A percentile compares a stretch with the other conserved stretches of the same genome.
Evolutionary conservation across 2,329 filamentous ascomycete genomes (phyloP).

Genomic region (Ophiostoma himal-ulmi): DNA sequence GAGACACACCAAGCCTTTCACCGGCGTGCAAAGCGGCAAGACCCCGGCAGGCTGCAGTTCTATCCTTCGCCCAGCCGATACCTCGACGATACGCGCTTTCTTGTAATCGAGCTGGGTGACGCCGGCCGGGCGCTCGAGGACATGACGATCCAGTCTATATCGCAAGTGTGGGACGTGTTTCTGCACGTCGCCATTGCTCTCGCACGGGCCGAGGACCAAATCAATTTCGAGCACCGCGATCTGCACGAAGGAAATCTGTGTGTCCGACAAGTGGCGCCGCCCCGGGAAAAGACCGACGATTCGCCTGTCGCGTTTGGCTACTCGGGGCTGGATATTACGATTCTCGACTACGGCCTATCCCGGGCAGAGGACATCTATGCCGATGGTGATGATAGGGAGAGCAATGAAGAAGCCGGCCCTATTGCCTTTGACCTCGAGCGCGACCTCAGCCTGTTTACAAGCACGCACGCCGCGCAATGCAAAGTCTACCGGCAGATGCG

Average conservation of each 20-base stretch:
- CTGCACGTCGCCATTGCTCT: constrained; percentile 55
- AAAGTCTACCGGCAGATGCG: constrained; percentile 58
- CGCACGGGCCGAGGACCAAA: constrained; percentile 52
- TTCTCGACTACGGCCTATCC: constrained; percentile 61
- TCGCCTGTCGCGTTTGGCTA: constrained; percentile 46
- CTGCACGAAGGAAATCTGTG: constrained; percentile 62
- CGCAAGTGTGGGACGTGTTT: constrained; percentile 59
- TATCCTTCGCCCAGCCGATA: constrained; percentile 59
- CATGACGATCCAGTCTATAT: constrained; percentile 43
- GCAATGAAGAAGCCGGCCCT: constrained; percentile 27
- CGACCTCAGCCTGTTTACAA: constrained; percentile 55
- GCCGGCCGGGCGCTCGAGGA: constrained; percentile 57
- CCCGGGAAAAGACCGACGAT: constrained; percentile 27
- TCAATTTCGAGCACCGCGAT: constrained; percentile 61
- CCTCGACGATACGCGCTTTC: constrained; percentile 51
- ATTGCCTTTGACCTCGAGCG: constrained; percentile 55
- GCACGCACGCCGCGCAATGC: constrained; percentile 55
- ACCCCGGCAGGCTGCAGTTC: constrained; percentile 53
- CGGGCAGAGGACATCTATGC: constrained; percentile 41
- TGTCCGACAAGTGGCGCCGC: constrained; percentile 41
- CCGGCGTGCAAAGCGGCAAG: constrained; percentile 47
- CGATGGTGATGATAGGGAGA: constrained; percentile 26
- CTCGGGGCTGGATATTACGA: constrained; percentile 58
- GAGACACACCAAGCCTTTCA: constrained; percentile 57
- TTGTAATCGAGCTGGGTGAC: constrained; percentile 59